Conservation (phyloP, 1,284 basidiomycete genomes). For the Rhodotorula sp. region DNA sequence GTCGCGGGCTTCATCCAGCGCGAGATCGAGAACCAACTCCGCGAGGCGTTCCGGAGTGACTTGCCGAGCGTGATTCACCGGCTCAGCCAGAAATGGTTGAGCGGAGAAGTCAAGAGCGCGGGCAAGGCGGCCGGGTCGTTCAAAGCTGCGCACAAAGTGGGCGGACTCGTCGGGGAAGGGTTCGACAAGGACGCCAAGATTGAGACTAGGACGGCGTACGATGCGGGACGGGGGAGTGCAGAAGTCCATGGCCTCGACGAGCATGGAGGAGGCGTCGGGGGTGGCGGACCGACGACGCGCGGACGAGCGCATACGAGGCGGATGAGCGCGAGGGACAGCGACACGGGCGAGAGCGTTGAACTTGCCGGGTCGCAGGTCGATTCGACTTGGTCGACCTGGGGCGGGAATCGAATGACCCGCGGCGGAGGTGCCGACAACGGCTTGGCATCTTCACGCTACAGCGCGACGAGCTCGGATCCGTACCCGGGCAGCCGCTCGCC, state of each 20-base stretch:
- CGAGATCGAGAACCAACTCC: constrained; percentile 93
- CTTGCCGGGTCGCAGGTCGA: constrained; percentile 15
- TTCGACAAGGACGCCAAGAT: constrained; percentile 68
- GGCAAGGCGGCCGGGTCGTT: constrained; percentile 12
- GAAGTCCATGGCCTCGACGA: neutral
- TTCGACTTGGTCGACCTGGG: constrained; percentile 26
- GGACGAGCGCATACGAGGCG: constrained; percentile 17
- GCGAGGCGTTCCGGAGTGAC: constrained; percentile 98
- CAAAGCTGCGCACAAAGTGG: neutral
- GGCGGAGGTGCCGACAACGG: neutral
- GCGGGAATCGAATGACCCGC: constrained; percentile 7
- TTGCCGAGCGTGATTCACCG: constrained; percentile 95
- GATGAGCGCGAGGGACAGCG: constrained; percentile 23
- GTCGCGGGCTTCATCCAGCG: constrained; percentile 95
- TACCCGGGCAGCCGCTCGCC: constrained; percentile 2
- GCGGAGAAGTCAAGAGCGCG: constrained; percentile 43
- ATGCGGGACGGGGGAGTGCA: neutral
- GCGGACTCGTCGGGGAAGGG: constrained; percentile 10
- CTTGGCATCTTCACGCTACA: neutral
- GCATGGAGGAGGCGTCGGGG: neutral
- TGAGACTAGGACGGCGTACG: constrained; percentile 63
- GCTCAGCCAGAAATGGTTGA: constrained; percentile 87
- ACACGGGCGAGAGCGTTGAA: constrained; percentile 32
- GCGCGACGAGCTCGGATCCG: neutral
- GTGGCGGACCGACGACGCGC: neutral